Evolutionary conservation across 768 basidiomycete species (phyloP).

Genomic region (Clavulina sp.): DNA sequence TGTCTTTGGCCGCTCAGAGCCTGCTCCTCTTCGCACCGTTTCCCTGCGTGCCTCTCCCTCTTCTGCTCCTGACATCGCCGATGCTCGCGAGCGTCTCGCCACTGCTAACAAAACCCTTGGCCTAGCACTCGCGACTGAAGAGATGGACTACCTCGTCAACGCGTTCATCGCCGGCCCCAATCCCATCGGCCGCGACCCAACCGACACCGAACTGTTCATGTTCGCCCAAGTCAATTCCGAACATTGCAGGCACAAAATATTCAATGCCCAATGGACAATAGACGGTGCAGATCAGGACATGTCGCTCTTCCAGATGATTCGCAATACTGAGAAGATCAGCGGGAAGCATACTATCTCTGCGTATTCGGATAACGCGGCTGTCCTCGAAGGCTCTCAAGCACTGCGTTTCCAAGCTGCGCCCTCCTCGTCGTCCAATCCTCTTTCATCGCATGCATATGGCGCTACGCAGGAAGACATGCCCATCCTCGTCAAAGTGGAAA

Average conservation of each 20-base stretch:
- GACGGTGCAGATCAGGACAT: slow-evolving; percentile 44
- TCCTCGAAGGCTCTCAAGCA: slow-evolving; percentile 58
- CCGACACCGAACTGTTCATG: slow-evolving; percentile 98
- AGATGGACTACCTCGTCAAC: slow-evolving; percentile 81
- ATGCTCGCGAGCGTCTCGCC: slow-evolving; percentile 44
- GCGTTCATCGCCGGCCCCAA: slow-evolving; percentile 61
- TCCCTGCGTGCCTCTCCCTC: slow-evolving; percentile 22
- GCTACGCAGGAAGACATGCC: slow-evolving; percentile 53
- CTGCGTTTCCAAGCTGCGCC: slow-evolving; percentile 49
- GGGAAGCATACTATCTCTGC: slow-evolving; percentile 77
- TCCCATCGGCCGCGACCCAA: slow-evolving; percentile 68
- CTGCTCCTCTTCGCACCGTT: slow-evolving; percentile 53
- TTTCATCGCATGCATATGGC: slow-evolving; percentile 30
- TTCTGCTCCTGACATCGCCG: slow-evolving; percentile 12
- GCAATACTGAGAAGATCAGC: slow-evolving; percentile 68
- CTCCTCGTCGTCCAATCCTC: slow-evolving; percentile 13
- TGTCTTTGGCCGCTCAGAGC: slow-evolving; percentile 34
- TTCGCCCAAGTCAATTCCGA: slow-evolving; percentile 99
- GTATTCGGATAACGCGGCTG: slow-evolving; percentile 96
- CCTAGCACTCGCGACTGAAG: slow-evolving; percentile 74
- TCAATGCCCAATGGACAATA: slow-evolving; percentile 93
- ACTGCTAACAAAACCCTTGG: slow-evolving; percentile 72
- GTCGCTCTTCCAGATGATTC: slow-evolving; percentile 92
- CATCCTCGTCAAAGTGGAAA: slow-evolving; percentile 94
- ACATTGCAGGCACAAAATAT: slow-evolving; percentile 98